Base-by-base conservation (phyloP, 75 land plant genomes). In the Cupressus sempervirens region DNA sequence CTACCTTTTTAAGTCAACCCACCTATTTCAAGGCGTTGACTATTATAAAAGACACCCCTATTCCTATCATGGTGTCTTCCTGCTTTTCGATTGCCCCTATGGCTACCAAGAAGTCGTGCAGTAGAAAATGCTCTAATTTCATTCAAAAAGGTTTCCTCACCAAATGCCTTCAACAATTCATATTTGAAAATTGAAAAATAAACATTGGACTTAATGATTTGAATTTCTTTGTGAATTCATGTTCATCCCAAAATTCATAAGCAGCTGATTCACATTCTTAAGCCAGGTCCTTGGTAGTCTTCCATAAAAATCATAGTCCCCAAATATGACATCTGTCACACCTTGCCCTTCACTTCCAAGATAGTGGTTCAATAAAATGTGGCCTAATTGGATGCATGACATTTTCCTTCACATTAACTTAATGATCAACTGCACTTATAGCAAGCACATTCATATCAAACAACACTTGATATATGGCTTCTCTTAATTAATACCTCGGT, bases 211-310 rank as follows among this genome's bases (percentile, higher is more conserved):
- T 23, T 6, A 23, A 26, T 62, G 26, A 62, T 0, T 23, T 62
- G 9, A 62, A 62, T 62, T 62, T 6, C n/a, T 72, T 12, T 82
- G 83, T n/a, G 12, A 34, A 46, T 70, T 62, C 88, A 92, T 92
- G 13, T 52, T 91, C 88, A 97, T 83, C 16, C 98, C 96, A 86
- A 79, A 80, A 52, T 94, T 87, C 91, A 94, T 87, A 40, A 97
- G 99, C 56, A 97, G 84, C 85, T 94, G 96, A 74, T 92, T 89
- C 7, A 92, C 91, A 1, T 52, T 81, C 30, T 54, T 86, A 38
- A 91, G 91, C 92, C 92, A 91, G 7, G 92, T 91, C 36, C 89
- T 73, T 41, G 89, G 36, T 38, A 90, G 87, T 36, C 67, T 86
- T 10, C 91, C 91, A 26, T 87, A 68, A 41, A 90, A 90, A 23